These are phyloP conservation scores for Umbelopsis vinacea DNA, from an alignment of 192 early-diverging fungal genomes.

Conservation along the genomic window DNA sequence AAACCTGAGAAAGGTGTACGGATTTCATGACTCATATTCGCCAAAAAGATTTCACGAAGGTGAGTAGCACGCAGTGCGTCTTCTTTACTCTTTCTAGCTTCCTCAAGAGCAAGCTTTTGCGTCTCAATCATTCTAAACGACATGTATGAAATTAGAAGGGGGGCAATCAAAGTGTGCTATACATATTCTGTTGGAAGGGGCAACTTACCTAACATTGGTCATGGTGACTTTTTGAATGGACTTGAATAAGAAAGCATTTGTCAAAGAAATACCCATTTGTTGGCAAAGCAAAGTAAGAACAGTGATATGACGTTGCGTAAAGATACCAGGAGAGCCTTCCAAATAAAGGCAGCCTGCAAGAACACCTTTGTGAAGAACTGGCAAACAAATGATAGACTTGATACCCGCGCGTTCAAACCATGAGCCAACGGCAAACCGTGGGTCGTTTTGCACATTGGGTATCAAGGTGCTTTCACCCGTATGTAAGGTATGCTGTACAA, in stretches of 20 bases:
- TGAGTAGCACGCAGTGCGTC: constrained; percentile 36
- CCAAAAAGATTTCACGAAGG: constrained; percentile 39
- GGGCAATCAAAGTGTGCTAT: too few species aligned
- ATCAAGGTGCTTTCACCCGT: constrained; percentile 36
- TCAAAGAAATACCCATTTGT: constrained; percentile 56
- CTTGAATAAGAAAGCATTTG: constrained; percentile 53
- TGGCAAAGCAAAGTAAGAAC: constrained; percentile 54
- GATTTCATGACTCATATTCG: constrained; percentile 46
- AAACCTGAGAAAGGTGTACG: constrained; percentile 55
- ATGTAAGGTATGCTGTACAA: constrained; percentile 35
- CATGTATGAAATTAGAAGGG: not conserved
- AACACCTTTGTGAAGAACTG: constrained; percentile 49
- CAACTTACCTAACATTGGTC: constrained; percentile 32
- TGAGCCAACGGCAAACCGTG: constrained; percentile 36
- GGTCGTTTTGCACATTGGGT: constrained; percentile 33
- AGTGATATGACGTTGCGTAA: constrained; percentile 48
- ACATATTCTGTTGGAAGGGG: not conserved
- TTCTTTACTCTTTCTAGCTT: constrained; percentile 42
- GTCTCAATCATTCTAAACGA: constrained; percentile 38
- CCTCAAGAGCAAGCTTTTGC: constrained; percentile 37
- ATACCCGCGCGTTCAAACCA: constrained; percentile 42
- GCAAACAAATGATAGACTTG: constrained; percentile 52
- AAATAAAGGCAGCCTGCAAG: constrained; percentile 51
- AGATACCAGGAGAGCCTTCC: constrained; percentile 45
- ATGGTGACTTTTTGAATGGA: constrained; percentile 46